These are phyloP conservation scores for Termitomyces titanicus DNA, from an alignment of 768 basidiomycete genomes.

Conservation along the genomic window DNA sequence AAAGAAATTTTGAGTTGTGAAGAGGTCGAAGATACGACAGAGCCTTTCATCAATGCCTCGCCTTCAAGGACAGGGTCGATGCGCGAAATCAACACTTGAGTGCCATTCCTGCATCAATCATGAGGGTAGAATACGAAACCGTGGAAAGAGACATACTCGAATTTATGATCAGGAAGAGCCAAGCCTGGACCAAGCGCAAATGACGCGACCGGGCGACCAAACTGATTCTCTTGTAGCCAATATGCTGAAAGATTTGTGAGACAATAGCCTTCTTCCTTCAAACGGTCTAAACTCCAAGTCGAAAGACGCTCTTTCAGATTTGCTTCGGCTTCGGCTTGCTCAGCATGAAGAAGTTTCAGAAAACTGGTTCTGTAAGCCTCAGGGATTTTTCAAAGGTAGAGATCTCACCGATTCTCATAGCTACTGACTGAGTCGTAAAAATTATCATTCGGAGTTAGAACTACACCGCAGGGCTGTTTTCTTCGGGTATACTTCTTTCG, in stretches of 20 bases:
- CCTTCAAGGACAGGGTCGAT: slow-evolving; percentile 48
- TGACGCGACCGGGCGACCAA: slow-evolving; percentile 62
- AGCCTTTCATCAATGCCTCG: slow-evolving; percentile 51
- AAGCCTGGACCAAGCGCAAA: slow-evolving; percentile 65
- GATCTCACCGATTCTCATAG: slow-evolving; percentile 52
- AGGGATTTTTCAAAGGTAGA: slow-evolving; percentile 10
- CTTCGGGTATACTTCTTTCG: slow-evolving; percentile 29
- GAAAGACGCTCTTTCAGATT: slow-evolving; percentile 60
- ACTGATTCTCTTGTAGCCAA: slow-evolving; percentile 63
- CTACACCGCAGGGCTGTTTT: slow-evolving; percentile 29
- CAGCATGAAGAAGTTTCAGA: slow-evolving; percentile 46
- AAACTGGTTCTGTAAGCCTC: slow-evolving; percentile 29
- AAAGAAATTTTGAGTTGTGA: slow-evolving; percentile 61
- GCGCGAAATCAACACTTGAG: slow-evolving; percentile 61
- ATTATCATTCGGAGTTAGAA: slow-evolving; percentile 32
- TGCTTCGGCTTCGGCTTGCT: slow-evolving; percentile 62
- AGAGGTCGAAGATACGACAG: slow-evolving; percentile 44
- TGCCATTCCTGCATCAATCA: slow-evolving; percentile 55
- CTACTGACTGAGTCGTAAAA: slow-evolving; percentile 47
- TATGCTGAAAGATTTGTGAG: slow-evolving; percentile 62
- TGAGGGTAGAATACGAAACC: neutral
- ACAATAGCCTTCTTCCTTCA: slow-evolving; percentile 71
- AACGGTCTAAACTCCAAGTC: slow-evolving; percentile 58
- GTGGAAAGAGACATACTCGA: slow-evolving; percentile 50
- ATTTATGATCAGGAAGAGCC: slow-evolving; percentile 58